Evolutionary conservation across 2,329 filamentous ascomycete genomes (phyloP), one percentile per base, ranked within the genome.

Genomic region (Arthroderma sp.): DNA sequence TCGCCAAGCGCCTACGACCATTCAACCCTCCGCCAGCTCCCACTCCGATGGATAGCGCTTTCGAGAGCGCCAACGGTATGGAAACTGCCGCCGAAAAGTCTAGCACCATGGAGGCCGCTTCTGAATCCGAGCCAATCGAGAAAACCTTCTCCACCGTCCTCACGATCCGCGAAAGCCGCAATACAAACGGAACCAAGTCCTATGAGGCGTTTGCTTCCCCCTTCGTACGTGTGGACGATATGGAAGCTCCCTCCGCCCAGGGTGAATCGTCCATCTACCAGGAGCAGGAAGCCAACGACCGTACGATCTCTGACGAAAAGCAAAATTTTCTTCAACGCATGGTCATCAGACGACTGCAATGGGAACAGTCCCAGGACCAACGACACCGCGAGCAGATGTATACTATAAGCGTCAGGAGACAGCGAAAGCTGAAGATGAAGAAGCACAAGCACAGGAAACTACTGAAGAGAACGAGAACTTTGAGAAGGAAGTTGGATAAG

Each of bases 361-460:
- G 80, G 59, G 79, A 83, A 61, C 78, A 82, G 57, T 74, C 75
- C 55, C 74, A 77, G 61, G 63, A 72, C 71, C 54, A 62, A 58
- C 58, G 61, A 60, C 64, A 70, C 58, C 73, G 76, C 62, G 64
- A 66, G 63, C 66, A 71, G 70, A 91, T 95, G 85, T 76, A 85
- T 60, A 82, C 89, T 62, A 89, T 98, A 70, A 95, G 88, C 69
- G 91, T 96, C 65, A 90, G 86, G 79, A 81, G 93, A 72, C 89
- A 95, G 74, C 80, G 90, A 69, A 94, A 93, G 77, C 77, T 96
- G 68, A 95, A 90, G 83, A 98, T 98, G 91, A 98, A 98, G 87
- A 98, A 97, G 83, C 91, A 97, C 82, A 98, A 98, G 84, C 95
- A 95, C 76, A 97, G 96, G 90, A 98, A 98, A 83, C 79, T 97